These are phyloP conservation scores for Myriosclerotinia curreyana DNA, from an alignment of 2,329 filamentous ascomycete species.

Conservation along the genomic window DNA sequence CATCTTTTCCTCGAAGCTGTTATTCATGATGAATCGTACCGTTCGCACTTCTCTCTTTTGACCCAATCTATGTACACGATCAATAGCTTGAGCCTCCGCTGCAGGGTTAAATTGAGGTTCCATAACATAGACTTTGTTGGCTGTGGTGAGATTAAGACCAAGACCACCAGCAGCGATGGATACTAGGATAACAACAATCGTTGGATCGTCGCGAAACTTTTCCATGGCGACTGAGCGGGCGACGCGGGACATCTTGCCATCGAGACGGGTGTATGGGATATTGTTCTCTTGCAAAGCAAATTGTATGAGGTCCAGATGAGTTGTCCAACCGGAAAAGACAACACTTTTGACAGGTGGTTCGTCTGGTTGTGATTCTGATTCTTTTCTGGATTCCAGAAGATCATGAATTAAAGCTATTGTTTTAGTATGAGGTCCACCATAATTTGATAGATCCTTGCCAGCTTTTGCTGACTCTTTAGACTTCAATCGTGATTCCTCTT, in stretches of 20 bases:
- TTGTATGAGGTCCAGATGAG: slow-evolving; percentile 88
- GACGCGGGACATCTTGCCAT: slow-evolving; percentile 79
- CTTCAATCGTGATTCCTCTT: slow-evolving; percentile 33
- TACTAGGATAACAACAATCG: slow-evolving; percentile 77
- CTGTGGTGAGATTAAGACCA: slow-evolving; percentile 84
- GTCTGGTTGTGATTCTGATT: slow-evolving; percentile 55
- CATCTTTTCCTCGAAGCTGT: slow-evolving; percentile 94
- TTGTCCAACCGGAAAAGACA: slow-evolving; percentile 95
- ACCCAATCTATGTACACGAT: slow-evolving; percentile 86
- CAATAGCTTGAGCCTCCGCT: slow-evolving; percentile 89
- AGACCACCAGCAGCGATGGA: slow-evolving; percentile 91
- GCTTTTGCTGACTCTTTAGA: slow-evolving; percentile 44
- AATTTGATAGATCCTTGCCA: slow-evolving; percentile 62
- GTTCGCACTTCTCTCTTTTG: slow-evolving; percentile 88
- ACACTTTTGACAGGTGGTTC: slow-evolving; percentile 82
- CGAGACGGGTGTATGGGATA: slow-evolving; percentile 75
- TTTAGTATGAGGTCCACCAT: slow-evolving; percentile 87
- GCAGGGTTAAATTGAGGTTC: slow-evolving; percentile 97
- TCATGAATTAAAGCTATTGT: slow-evolving; percentile 78
- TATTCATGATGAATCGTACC: slow-evolving; percentile 82
- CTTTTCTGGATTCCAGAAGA: slow-evolving; percentile 61
- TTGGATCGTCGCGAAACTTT: slow-evolving; percentile 68
- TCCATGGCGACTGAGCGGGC: slow-evolving; percentile 74
- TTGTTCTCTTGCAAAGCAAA: slow-evolving; percentile 66
- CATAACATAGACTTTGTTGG: slow-evolving; percentile 91